Conservation (phyloP, 495 filamentous ascomycete species). For the Cercophora scortea region DNA sequence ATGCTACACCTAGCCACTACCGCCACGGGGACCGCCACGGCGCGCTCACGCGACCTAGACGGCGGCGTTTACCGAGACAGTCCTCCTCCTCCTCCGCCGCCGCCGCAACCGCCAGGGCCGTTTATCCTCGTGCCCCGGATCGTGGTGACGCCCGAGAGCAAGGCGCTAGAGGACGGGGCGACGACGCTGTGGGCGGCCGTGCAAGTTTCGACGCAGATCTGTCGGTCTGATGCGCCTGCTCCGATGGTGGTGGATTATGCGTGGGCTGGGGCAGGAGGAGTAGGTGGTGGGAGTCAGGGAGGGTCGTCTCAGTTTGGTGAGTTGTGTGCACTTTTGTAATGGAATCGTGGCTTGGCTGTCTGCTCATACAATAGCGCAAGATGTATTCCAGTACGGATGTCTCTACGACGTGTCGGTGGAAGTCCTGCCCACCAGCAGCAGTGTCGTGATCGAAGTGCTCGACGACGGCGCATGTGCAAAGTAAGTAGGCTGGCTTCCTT, state of each 20-base stretch:
- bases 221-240: slow-evolving; percentile 8
- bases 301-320: slow-evolving; percentile 5
- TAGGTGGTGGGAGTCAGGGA: not conserved
- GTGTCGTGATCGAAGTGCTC: slow-evolving; percentile 29
- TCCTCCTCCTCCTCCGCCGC: not conserved
- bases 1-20: slow-evolving; percentile 9
- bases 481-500: slow-evolving; percentile 13
- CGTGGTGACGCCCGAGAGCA: slow-evolving; percentile 44
- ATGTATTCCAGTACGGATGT: slow-evolving; percentile 27
- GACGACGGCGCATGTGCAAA: slow-evolving; percentile 17
- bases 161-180: slow-evolving; percentile 26
- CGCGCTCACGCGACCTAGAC: not conserved
- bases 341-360: not conserved
- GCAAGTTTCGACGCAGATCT: slow-evolving; percentile 34
- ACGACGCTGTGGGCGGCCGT: slow-evolving; percentile 39
- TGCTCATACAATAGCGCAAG: slow-evolving; percentile 3
- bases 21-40: too few relatives aligned
- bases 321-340: not conserved
- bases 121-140: slow-evolving; percentile 33
- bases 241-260: not conserved
- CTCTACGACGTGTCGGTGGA: slow-evolving; percentile 34
- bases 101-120: slow-evolving; percentile 7
- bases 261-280: not conserved
- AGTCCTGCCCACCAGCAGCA: slow-evolving; percentile 22
- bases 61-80: not conserved